A percentile compares a stretch with the other conserved stretches of the same genome.
These are phyloP conservation scores for Suillus bovinus DNA, from an alignment of 768 basidiomycete species.

Conservation along the genomic window DNA sequence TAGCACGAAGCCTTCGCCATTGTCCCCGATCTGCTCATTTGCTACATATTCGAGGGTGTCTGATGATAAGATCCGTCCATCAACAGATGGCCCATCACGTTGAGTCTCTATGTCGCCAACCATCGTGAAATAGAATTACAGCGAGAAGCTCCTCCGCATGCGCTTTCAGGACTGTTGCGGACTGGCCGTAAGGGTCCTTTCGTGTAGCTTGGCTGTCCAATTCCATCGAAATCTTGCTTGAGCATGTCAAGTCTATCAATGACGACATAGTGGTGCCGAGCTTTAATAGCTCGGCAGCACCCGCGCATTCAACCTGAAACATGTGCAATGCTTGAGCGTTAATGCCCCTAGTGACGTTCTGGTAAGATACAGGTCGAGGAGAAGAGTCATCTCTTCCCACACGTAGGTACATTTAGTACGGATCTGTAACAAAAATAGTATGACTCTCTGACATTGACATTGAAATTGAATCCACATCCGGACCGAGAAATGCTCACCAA, in stretches of 20 bases:
- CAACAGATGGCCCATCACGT: not conserved
- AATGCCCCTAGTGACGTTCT: conserved; percentile 26
- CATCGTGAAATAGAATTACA: not conserved
- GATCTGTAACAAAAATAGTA: conserved; percentile 37
- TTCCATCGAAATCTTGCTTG: not conserved
- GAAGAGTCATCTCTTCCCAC: not conserved
- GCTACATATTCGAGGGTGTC: not conserved
- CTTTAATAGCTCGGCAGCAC: conserved; percentile 73
- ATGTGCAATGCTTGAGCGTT: not conserved
- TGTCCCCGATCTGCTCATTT: not conserved
- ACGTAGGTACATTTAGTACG: conserved; percentile 37
- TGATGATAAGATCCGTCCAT: not conserved
- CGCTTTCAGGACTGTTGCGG: not conserved
- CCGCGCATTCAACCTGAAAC: conserved; percentile 10
- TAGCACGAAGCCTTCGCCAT: not conserved
- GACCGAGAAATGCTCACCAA: not conserved
- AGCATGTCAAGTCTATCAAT: conserved; percentile 7
- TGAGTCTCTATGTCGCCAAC: too few relatives aligned
- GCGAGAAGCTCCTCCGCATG: not conserved
- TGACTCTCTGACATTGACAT: not conserved
- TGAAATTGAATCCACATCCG: not conserved
- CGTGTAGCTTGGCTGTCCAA: not conserved
- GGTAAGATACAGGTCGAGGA: not conserved
- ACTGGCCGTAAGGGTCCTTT: not conserved
- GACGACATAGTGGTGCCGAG: conserved; percentile 87